Percentiles rank a stretch among this genome's conserved stretches.
phyloP scores from a whole-genome alignment of 495 filamentous ascomycete species.

The Lasiosphaeriaceae sp. region DNA sequence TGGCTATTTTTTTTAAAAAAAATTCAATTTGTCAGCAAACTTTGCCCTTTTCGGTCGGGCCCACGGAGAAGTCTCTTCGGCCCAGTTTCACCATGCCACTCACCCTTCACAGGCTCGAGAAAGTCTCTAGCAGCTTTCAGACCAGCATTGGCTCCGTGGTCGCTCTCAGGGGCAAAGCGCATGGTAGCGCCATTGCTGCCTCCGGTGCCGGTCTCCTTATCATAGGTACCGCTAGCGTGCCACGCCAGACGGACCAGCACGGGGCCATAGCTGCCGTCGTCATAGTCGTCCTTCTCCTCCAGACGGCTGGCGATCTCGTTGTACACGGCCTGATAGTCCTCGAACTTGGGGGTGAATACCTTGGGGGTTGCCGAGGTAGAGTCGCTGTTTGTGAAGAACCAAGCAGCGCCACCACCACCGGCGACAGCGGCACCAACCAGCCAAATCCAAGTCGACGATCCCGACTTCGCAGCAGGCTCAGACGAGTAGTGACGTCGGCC shows the following conservation, averaged over 20 bases:
- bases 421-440: constrained; percentile 51
- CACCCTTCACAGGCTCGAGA: constrained; percentile 82
- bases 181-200: constrained; percentile 97
- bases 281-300: constrained; percentile 89
- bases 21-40: neutral
- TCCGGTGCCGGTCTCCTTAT: constrained; percentile 83
- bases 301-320: constrained; percentile 75
- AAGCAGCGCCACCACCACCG: constrained; percentile 58
- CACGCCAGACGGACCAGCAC: constrained; percentile 82
- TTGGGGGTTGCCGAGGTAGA: constrained; percentile 44
- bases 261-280: constrained; percentile 94
- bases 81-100: constrained; percentile 18
- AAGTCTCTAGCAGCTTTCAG: constrained; percentile 86
- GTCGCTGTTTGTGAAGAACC: constrained; percentile 58
- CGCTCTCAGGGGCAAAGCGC: constrained; percentile 88
- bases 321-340: constrained; percentile 96
- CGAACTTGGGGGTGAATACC: constrained; percentile 68
- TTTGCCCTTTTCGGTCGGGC: neutral
- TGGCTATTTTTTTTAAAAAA: constrained; percentile 36
- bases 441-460: constrained; percentile 39
- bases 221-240: constrained; percentile 86
- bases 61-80: neutral
- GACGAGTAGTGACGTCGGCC: constrained; percentile 76
- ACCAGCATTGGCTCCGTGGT: constrained; percentile 93
- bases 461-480: constrained; percentile 56